Base-by-base conservation (phyloP, 495 filamentous ascomycete genomes). In the Haplographium delicatum region DNA sequence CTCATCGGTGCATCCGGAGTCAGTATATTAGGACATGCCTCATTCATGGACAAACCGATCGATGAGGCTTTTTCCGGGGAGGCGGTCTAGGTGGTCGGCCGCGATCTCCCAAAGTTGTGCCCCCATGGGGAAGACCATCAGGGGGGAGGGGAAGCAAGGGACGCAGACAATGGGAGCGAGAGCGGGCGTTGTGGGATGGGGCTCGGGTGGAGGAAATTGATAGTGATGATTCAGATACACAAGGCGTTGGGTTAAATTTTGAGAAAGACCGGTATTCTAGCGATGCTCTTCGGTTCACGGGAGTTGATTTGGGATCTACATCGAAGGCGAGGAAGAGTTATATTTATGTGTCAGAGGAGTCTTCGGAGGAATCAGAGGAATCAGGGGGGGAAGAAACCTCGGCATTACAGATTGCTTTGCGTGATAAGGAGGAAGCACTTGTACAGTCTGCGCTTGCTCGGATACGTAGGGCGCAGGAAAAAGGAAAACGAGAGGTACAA, bases 21-120 rank as follows among this genome's bases (percentile, higher is more conserved):
- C 65, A 84, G 80, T 65, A 90, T 96, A 52, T 73, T 97, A 54
- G 94, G 94, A 69, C 93, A 98, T 72, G 93, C 93, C 59, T 78
- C 88, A 44, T 82, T 98, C 63, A 83, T 98, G 84, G 93, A 98
- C 71, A 96, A 95, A 78, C 91, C 91, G 30, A 96, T 97, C 76
- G 93, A 96, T 82, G 91, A 91, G 90, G 90, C 91, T 98, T 98
- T 98, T 96, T 98, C 94, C 80, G 93, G 95, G 93, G 94, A 97
- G 91, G 93, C 90, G 91, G 91, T 96, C 88, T 97, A 96, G 83
- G 80, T 91, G 90, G 90, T 95, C 90, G 91, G 87, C 90, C 89
- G 89, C 90, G 88, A 94, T 81, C 88, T 95, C 90, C 89, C 84
- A 82, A 89, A 81, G 76, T 76, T 86, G 83, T 83, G 87, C 88